Evolutionary conservation across 768 basidiomycete species (phyloP).

Genomic region (Trametes meyenii): DNA sequence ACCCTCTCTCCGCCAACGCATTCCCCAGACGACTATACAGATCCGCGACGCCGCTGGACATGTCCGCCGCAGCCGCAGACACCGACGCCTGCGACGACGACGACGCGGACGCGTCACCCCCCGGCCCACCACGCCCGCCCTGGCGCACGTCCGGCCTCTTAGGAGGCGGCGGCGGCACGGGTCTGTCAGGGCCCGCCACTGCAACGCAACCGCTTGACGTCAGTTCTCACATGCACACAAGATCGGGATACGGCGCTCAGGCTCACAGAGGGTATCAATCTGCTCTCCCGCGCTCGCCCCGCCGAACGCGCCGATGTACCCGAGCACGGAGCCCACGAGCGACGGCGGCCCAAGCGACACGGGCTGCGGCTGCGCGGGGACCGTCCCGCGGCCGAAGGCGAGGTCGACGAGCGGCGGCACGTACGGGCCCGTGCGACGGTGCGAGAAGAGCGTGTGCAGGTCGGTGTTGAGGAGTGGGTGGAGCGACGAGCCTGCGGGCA

Average conservation of each 20-base stretch:
- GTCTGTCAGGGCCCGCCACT: constrained; percentile 73
- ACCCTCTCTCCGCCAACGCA: constrained; percentile 69
- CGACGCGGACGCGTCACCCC: constrained; percentile 8
- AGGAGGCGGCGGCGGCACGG: constrained; percentile 42
- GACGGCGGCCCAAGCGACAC: constrained; percentile 61
- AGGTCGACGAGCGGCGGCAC: constrained; percentile 57
- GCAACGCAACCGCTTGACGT: neutral
- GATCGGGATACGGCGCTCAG: too few species aligned
- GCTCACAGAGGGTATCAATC: constrained; percentile 60
- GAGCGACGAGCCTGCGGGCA: constrained; percentile 11
- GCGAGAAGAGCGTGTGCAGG: constrained; percentile 64
- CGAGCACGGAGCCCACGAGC: constrained; percentile 46
- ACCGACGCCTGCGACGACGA: constrained; percentile 15
- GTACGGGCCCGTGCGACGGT: constrained; percentile 48
- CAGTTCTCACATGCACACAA: neutral
- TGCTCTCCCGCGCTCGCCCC: constrained; percentile 57
- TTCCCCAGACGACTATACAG: constrained; percentile 40
- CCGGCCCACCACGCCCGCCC: neutral
- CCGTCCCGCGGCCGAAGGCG: constrained; percentile 39
- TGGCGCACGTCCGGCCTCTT: constrained; percentile 19
- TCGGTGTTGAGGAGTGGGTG: constrained; percentile 29
- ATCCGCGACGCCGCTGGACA: constrained; percentile 29
- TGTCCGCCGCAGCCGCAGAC: constrained; percentile 25
- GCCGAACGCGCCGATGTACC: constrained; percentile 48
- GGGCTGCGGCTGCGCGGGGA: constrained; percentile 65